phyloP scores from a whole-genome alignment of 164 flowering plant species.

The Stephania japonica region DNA sequence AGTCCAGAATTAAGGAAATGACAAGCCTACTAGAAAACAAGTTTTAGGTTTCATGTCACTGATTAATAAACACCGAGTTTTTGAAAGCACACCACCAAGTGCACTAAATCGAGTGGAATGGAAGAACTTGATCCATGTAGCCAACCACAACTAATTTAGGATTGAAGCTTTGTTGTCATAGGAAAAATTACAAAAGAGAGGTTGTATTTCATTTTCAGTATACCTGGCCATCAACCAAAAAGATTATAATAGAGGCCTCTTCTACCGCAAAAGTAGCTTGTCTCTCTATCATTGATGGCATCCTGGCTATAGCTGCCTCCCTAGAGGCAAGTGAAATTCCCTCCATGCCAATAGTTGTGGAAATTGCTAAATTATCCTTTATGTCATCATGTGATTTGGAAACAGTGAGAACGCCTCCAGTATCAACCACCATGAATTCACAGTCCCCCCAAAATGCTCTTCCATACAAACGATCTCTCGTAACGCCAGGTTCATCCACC shows the following conservation, averaged over 20 bases:
- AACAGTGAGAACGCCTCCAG: constrained; percentile 87
- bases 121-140: neutral
- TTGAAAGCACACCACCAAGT: too few relatives aligned
- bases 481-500: constrained; percentile 98
- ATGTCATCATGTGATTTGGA: constrained; percentile 65
- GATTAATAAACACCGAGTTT: too few relatives aligned
- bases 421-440: constrained; percentile 94
- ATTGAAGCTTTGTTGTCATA: neutral
- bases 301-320: constrained; percentile 93
- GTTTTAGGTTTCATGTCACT: neutral
- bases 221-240: constrained; percentile 98
- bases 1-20: too few relatives aligned
- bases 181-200: neutral
- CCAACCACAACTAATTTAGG: neutral
- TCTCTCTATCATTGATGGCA: constrained; percentile 94
- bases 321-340: constrained; percentile 79
- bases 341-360: constrained; percentile 94
- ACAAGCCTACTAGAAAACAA: neutral
- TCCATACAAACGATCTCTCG: constrained; percentile 95
- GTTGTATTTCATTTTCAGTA: neutral
- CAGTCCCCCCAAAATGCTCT: constrained; percentile 87
- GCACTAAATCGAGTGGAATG: too few relatives aligned
- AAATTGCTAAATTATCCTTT: constrained; percentile 72
- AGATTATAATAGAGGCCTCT: constrained; percentile 78
- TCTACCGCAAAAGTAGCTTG: constrained; percentile 89